Base-by-base conservation (phyloP, 1,284 basidiomycete genomes). In the Dichomitus squalens region DNA sequence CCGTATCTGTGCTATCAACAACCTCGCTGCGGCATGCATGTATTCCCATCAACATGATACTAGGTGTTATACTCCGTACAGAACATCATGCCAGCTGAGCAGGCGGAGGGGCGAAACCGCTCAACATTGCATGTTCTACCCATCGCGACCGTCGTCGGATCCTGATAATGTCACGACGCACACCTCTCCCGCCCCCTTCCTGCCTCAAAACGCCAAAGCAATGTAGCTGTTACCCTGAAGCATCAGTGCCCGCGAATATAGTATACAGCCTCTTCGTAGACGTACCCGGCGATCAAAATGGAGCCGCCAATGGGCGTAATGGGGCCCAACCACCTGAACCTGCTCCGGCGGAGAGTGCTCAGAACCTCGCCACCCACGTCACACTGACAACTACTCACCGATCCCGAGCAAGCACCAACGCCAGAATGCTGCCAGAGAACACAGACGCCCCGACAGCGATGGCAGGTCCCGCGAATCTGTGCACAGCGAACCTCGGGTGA, bases 241-340 rank as follows among this genome's bases (percentile, higher is more conserved):
- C 40, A 20, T 60, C 46, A 58, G 55, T 35, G 21, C 51, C 50
- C 40, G 57, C 25, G 23, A 31, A 20, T 36, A 31, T 40, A 23
- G 46, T 52, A 48, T 49, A 20, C 31, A 14, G 18, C 35, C 7
- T 21, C 21, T 20, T 18, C 8, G 20, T 47, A 8, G 9, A 72
- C 87, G 78, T 68, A 93, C 90, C 92, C 92, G 51, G 85, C 83
- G 66, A 93, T 91, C 87, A 92, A 88, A 2, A 84, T 63, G 23
- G 82, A 59, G 2, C 87, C 92, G 2, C 91, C 92, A 18, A 93
- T 62, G 0, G 92, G 92, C 12, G 92, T 93, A 44, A 92, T 71
- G 2, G 90, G 90, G 0, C 90, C 92, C 43, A 93, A 68, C 57
- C 83, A 78, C 66, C 75, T 85, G 61, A 84, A 73, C 40, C 86